Conservation (phyloP, 2,329 filamentous ascomycete species). For the Talaromyces marneffei region DNA sequence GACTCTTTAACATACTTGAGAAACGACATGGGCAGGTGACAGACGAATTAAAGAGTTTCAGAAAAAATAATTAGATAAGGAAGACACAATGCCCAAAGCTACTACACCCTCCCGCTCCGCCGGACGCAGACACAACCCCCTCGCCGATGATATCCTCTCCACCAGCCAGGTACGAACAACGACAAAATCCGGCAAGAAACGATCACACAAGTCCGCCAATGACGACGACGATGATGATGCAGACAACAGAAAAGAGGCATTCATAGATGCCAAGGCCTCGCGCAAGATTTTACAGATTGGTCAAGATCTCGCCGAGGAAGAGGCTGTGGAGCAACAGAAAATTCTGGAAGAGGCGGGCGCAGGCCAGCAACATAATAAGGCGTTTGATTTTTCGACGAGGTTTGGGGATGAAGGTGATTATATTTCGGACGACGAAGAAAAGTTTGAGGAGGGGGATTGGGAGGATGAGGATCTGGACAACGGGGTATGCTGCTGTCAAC, state of each 20-base stretch:
- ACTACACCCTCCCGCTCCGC: conserved; percentile 49
- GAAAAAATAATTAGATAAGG: not conserved
- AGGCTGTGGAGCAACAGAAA: conserved; percentile 48
- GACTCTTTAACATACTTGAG: conserved; percentile 18
- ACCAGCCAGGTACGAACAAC: conserved; percentile 67
- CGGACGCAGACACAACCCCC: conserved; percentile 76
- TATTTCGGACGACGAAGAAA: conserved; percentile 47
- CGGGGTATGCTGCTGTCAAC: conserved; percentile 38
- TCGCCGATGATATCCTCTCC: conserved; percentile 78
- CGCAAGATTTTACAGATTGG: conserved; percentile 84
- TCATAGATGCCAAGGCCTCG: conserved; percentile 82
- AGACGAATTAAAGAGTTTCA: not conserved
- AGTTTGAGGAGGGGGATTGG: conserved; percentile 59
- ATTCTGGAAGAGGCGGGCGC: conserved; percentile 33
- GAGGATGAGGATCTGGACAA: conserved; percentile 62
- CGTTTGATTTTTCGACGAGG: conserved; percentile 76
- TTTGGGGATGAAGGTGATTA: conserved; percentile 52
- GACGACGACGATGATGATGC: conserved; percentile 39
- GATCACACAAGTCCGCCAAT: conserved; percentile 51
- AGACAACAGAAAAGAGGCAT: conserved; percentile 47
- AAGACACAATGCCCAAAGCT: conserved; percentile 68
- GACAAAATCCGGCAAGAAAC: conserved; percentile 62
- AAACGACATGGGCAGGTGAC: not conserved
- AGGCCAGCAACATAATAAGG: conserved; percentile 47
- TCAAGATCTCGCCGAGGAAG: conserved; percentile 80